Base-by-base conservation (phyloP, 2,329 filamentous ascomycete species). In the Paecilomyces niveus region DNA sequence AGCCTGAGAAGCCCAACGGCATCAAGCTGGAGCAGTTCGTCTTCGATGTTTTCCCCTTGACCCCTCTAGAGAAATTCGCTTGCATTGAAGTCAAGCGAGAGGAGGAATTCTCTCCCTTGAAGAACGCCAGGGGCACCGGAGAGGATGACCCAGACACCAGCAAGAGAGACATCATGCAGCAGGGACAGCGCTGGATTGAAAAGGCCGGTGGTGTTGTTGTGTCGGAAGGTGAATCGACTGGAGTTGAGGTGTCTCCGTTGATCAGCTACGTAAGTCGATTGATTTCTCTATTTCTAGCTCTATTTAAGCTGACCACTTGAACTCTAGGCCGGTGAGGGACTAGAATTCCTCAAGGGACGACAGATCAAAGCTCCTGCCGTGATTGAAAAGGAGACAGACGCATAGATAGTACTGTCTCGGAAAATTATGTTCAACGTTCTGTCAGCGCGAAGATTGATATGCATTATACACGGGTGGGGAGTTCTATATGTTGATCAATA, bases 11-110 rank as follows among this genome's bases (percentile, higher is more conserved):
- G 80, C 91, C 94, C 64, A 99, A 99, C 72, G 94, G 94, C 65
- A 92, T 99, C 83, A 99, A 99, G 83, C 85, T 99, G 45, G 94
- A 99, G 83, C 94, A 97, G 77, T 99, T 97, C 69, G 92, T 99
- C 61, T 99, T 99, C 72, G 94, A 99, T 73, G 94, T 96, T 71
- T 99, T 99, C 83, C 92, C 93, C 61, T 84, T 93, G 81, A 81
- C 96, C 56, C 80, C 87, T 18, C 85, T 99, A 63, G 83, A 87
- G 65, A 92, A 95, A 78, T 99, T 99, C 71, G 94, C 92, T 24
- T 96, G 88, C 76, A 88, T 97, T 79, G 94, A 99, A 78, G 94
- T 99, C 56, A 90, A 87, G 75, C 90, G 94, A 61, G 92, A 97
- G 80, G 94, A 99, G 67, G 94, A 99, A 78, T 99, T 99, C 80